Conservation (phyloP, 2,329 filamentous ascomycete species). For the Cordyceps farinosa region DNA sequence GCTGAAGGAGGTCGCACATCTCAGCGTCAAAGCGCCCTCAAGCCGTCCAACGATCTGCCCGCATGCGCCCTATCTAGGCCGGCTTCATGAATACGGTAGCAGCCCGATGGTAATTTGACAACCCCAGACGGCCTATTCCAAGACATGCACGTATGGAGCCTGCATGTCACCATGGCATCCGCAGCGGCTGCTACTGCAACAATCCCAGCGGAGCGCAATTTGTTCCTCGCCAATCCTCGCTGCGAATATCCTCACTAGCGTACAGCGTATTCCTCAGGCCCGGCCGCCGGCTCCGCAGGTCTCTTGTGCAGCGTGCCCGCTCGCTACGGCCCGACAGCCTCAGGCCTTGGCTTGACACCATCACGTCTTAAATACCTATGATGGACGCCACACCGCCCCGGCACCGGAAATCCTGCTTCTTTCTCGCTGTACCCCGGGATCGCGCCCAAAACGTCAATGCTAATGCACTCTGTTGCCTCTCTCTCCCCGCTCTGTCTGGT, state of each 20-base stretch:
- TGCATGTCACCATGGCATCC: slow-evolving; percentile 1
- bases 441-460: too few species aligned
- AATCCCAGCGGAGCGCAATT: background rate
- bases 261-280: background rate
- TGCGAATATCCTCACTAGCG: background rate
- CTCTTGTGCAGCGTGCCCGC: background rate
- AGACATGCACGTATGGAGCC: slow-evolving; percentile 1
- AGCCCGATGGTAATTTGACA: background rate
- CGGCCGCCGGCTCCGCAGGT: background rate
- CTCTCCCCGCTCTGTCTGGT: background rate
- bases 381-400: background rate
- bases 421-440: too few species aligned
- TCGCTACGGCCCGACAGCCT: background rate
- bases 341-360: background rate
- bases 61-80: background rate
- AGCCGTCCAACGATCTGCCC: too few species aligned
- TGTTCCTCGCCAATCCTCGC: background rate
- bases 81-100: background rate
- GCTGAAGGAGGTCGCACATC: too few species aligned
- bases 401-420: too few species aligned
- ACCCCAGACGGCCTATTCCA: background rate
- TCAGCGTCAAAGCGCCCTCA: too few species aligned
- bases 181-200: background rate
- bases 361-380: too few species aligned
- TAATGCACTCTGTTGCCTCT: too few species aligned